A percentile compares a stretch with the other conserved stretches of the same genome.
Evolutionary conservation across 1,284 basidiomycete species (phyloP).

Genomic region (Moesziomyces aphidis): DNA sequence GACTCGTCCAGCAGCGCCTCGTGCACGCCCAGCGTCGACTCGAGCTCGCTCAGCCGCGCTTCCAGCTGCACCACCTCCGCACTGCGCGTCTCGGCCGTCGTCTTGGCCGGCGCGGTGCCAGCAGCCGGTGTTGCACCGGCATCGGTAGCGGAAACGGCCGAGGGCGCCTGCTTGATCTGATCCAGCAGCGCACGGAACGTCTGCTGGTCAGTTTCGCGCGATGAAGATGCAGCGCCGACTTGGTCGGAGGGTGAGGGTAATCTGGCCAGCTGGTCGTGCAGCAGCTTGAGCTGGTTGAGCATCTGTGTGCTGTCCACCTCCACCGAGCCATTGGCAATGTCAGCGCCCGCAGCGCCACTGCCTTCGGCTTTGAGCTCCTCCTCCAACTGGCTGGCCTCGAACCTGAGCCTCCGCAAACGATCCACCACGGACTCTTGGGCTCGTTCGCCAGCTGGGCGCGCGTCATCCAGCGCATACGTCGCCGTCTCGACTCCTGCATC

Average conservation of each 20-base stretch:
- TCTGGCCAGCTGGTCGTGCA: conserved; percentile 31
- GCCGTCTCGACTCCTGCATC: conserved; percentile 46
- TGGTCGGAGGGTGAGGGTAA: conserved; percentile 8
- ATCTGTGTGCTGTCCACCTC: conserved; percentile 22
- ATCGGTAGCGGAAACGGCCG: not conserved
- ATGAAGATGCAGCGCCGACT: not conserved
- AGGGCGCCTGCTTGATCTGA: conserved; percentile 19
- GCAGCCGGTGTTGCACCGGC: not conserved
- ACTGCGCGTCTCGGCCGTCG: conserved; percentile 1
- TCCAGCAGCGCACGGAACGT: conserved; percentile 13
- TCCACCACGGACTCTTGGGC: conserved; percentile 27
- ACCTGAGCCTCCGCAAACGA: conserved; percentile 40
- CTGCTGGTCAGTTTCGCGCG: conserved; percentile 4
- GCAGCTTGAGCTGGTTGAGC: conserved; percentile 29
- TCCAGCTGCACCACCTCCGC: conserved; percentile 32
- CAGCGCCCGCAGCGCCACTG: not conserved
- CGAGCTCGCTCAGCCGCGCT: conserved; percentile 40
- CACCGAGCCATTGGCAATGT: not conserved
- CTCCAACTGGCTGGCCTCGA: conserved; percentile 42
- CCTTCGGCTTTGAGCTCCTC: conserved; percentile 22
- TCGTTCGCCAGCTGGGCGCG: not conserved
- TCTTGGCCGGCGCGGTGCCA: not conserved
- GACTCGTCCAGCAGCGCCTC: conserved; percentile 47
- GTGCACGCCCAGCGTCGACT: conserved; percentile 44
- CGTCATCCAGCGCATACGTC: conserved; percentile 22